Evolutionary conservation across 208 protist species (phyloP), one percentile per base, ranked within the genome.

Genomic region (Naegleria gruberi): DNA sequence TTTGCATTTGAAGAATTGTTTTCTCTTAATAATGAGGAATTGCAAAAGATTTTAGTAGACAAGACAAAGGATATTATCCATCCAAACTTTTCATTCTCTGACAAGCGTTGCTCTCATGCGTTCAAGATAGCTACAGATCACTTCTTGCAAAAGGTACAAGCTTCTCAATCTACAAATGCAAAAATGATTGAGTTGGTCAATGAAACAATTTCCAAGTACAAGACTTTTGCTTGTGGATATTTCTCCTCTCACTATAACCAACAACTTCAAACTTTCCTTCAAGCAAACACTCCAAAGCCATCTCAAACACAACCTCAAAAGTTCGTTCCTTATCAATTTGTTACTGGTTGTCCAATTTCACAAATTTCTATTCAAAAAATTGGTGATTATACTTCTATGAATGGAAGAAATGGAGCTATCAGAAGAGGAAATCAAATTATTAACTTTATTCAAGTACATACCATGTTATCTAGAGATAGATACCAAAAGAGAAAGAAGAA

Each of bases 1-100:
- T 87, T 87, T 87, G 83, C 83, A 6, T 87, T 87, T 34, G 83
- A 87, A 83, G 40, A 83, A 44, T 10, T 44, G 23, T 41, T 83
- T 41, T 41, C 77, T 23, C 40, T 44, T 17, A 44, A 44, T 8
- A 44, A 83, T 17, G 15, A 83, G 0, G 40, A 83, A 23, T 42
- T 30, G 26, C 26, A 42, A 6, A 41, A 87, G 1, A 15, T n/a
- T 8, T 46, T 41, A 37, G 12, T 55, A 23, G 83, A 87, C 8
- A 87, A 87, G 37, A 41, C 12, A 5, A 87, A 55, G 42, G n/a
- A 46, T 40, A 30, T 55, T 34, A 87, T 87, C 10, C 19, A 87
- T 55, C 83, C 83, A 34, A 41, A 51, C n/a, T 87, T 30, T 15
- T 41, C 7, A 23, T 87, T 87, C 34, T 87, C 83, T 87, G 83